These are phyloP conservation scores for Tubosaeta sp. DNA, from an alignment of 768 basidiomycete genomes.

Conservation along the genomic window DNA sequence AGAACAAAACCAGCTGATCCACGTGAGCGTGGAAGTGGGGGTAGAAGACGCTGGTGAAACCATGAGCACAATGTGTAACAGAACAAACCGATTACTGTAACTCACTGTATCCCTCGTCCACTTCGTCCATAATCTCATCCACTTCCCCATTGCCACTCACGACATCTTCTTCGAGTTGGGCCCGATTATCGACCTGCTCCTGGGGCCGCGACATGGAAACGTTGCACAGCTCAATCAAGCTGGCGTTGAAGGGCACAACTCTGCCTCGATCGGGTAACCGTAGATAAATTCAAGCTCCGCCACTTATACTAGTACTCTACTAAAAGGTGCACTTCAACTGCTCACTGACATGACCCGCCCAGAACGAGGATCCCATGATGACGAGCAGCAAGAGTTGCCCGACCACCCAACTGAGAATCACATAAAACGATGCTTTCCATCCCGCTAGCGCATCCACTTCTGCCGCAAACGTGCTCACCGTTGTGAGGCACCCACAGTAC, in stretches of 20 bases:
- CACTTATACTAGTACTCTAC: slow-evolving; percentile 3
- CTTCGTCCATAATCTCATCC: slow-evolving; percentile 77
- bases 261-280: slow-evolving; percentile 26
- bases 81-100: slow-evolving; percentile 18
- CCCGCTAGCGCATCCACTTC: slow-evolving; percentile 61
- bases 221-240: slow-evolving; percentile 22
- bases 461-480: slow-evolving; percentile 87
- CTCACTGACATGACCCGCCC: slow-evolving; percentile 44
- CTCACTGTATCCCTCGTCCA: slow-evolving; percentile 74
- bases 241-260: slow-evolving; percentile 13
- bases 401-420: slow-evolving; percentile 57
- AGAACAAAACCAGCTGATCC: slow-evolving; percentile 97
- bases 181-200: slow-evolving; percentile 44
- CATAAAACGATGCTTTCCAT: slow-evolving; percentile 65
- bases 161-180: slow-evolving; percentile 55
- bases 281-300: slow-evolving; percentile 29
- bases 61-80: slow-evolving; percentile 16
- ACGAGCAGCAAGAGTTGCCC: slow-evolving; percentile 70
- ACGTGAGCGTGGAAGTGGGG: slow-evolving; percentile 86
- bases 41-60: slow-evolving; percentile 69
- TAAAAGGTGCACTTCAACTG: slow-evolving; percentile 48
- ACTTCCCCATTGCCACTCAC: slow-evolving; percentile 56
- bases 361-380: slow-evolving; percentile 66
- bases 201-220: slow-evolving; percentile 36
- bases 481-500: slow-evolving; percentile 93